Conservation (phyloP, 2,329 filamentous ascomycete species). For the Aureobasidium leucospermi region DNA sequence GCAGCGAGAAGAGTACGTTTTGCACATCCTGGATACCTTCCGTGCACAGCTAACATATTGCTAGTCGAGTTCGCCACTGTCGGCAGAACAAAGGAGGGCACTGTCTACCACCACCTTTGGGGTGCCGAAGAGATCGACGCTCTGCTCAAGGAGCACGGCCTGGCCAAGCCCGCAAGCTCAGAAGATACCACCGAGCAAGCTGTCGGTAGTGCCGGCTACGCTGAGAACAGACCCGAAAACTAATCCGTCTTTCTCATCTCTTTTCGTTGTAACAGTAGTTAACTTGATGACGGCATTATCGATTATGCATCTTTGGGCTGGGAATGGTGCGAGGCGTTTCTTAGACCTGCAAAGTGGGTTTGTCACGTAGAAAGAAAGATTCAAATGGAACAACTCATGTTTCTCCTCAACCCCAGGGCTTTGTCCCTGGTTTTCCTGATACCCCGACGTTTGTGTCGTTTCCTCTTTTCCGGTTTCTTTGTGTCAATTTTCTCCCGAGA, state of each 20-base stretch:
- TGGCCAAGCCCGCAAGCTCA: constrained; percentile 33
- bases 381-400: not conserved
- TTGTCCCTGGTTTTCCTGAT: constrained; percentile 3
- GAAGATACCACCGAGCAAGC: constrained; percentile 16
- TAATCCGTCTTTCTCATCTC: constrained; percentile 8
- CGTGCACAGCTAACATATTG: not conserved
- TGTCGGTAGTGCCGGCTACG: constrained; percentile 17
- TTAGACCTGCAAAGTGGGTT: constrained; percentile 14
- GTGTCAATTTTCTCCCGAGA: not conserved
- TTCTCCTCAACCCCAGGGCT: constrained; percentile 7
- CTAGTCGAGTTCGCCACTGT: constrained; percentile 97
- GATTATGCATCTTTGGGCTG: constrained; percentile 11
- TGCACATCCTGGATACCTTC: not conserved
- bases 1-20: constrained; percentile 91
- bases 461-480: not conserved
- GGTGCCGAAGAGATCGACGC: constrained; percentile 92
- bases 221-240: constrained; percentile 18
- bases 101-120: constrained; percentile 98
- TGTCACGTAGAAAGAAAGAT: constrained; percentile 4
- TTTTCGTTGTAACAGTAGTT: constrained; percentile 11
- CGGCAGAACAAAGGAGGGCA: constrained; percentile 86
- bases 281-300: constrained; percentile 9
- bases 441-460: constrained; percentile 1
- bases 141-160: constrained; percentile 86
- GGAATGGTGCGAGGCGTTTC: constrained; percentile 10